These are phyloP conservation scores for Piper longum DNA, from an alignment of 164 flowering plant genomes.

Conservation along the genomic window DNA sequence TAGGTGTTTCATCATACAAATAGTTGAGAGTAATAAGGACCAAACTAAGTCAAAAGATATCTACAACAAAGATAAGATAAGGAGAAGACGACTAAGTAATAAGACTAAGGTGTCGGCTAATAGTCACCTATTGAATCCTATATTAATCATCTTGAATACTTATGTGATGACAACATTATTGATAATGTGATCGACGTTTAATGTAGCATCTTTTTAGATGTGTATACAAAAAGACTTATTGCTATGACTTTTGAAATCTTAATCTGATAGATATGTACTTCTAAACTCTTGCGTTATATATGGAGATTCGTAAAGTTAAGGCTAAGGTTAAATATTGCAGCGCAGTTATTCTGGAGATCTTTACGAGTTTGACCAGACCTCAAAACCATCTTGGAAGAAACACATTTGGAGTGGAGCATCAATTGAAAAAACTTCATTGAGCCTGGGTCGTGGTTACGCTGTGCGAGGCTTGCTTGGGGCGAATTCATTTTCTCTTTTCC, in stretches of 20 bases:
- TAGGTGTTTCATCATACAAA: no score
- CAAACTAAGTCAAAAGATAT: no score
- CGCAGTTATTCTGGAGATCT: conserved; percentile 74
- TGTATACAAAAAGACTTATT: no score
- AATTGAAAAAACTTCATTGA: conserved; percentile 24
- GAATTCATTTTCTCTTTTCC: conserved; percentile 57
- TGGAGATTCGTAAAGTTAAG: background rate
- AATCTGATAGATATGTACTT: background rate
- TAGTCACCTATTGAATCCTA: background rate
- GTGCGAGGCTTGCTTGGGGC: conserved; percentile 40
- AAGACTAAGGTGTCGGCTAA: no score
- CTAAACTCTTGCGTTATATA: background rate
- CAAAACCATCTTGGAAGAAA: conserved; percentile 85
- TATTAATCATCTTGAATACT: no score
- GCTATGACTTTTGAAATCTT: background rate
- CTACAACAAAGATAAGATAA: no score
- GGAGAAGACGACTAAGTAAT: no score
- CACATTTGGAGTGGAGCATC: conserved; percentile 46
- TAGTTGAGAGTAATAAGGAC: no score
- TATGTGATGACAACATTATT: no score
- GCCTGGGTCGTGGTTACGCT: conserved; percentile 30
- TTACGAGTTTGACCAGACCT: conserved; percentile 52
- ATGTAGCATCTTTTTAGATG: background rate
- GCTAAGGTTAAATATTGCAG: conserved; percentile 12
- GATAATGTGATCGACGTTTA: background rate